phyloP scores from a whole-genome alignment of 2,329 filamentous ascomycete genomes.

The Fusarium sp. region DNA sequence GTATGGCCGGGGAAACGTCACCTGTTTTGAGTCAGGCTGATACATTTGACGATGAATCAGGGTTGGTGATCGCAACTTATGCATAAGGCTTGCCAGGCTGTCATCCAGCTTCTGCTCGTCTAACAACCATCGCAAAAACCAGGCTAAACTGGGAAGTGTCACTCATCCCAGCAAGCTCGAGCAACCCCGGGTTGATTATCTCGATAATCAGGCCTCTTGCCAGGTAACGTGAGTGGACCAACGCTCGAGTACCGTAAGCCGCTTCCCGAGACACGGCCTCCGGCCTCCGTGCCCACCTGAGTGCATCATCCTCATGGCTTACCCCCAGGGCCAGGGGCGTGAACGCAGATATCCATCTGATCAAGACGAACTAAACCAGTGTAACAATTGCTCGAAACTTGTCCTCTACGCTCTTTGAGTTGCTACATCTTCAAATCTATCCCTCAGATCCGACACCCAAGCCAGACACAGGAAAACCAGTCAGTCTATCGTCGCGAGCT shows the following conservation, averaged over 20 bases:
- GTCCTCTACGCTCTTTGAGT: constrained; percentile 13
- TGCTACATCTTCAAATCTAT: constrained; percentile 21
- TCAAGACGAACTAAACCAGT: not conserved
- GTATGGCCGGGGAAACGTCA: not conserved
- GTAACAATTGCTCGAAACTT: constrained; percentile 13
- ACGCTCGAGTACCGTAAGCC: not conserved
- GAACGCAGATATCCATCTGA: not conserved
- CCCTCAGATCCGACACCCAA: constrained; percentile 13
- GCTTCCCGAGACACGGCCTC: not conserved
- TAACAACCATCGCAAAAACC: not conserved
- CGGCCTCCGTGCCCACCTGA: not conserved
- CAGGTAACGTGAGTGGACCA: not conserved
- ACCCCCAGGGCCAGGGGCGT: not conserved
- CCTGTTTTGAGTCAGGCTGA: not conserved
- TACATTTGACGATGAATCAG: not conserved
- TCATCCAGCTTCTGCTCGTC: not conserved
- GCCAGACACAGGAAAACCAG: constrained; percentile 10
- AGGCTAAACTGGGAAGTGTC: not conserved
- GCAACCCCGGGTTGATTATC: constrained; percentile 8
- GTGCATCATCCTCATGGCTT: not conserved
- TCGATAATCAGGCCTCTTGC: constrained; percentile 15
- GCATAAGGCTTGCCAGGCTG: not conserved
- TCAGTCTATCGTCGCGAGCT: constrained; percentile 57
- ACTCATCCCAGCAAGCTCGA: not conserved
- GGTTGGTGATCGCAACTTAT: constrained; percentile 1